Percentiles rank a stretch among this genome's conserved stretches.
Evolutionary conservation across 1,139 yeast genomes (phyloP).

Genomic region (Barnettozyma hawaiiensis): DNA sequence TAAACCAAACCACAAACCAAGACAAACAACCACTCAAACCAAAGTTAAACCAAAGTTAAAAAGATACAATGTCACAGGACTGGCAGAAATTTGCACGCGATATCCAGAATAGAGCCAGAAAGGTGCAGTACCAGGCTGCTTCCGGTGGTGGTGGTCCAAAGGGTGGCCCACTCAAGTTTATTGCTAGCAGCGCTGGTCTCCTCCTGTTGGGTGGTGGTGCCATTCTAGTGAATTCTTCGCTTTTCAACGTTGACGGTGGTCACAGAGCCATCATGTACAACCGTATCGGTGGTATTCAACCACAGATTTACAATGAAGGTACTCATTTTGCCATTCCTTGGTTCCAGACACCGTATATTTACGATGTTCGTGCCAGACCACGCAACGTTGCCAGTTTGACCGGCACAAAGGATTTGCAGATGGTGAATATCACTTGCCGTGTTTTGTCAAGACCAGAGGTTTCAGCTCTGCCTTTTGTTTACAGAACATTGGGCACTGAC

Average conservation of each 20-base stretch:
- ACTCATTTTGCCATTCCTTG: conserved; percentile 93
- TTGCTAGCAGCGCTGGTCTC: conserved; percentile 78
- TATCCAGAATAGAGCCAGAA: conserved; percentile 58
- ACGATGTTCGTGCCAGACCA: conserved; percentile 96
- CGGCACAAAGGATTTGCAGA: conserved; percentile 96
- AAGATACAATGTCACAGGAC: conserved; percentile 39
- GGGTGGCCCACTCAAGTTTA: conserved; percentile 39
- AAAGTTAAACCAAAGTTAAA: too few species aligned
- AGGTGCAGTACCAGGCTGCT: conserved; percentile 37
- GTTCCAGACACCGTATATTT: conserved; percentile 88
- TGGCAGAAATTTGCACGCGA: conserved; percentile 68
- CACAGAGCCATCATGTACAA: conserved; percentile 95
- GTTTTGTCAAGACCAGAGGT: conserved; percentile 89
- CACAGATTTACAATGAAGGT: conserved; percentile 87
- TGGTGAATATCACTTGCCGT: conserved; percentile 98
- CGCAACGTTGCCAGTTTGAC: conserved; percentile 96
- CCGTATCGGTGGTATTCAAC: conserved; percentile 79
- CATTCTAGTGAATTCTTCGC: conserved; percentile 61
- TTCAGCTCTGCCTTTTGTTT: conserved; percentile 71
- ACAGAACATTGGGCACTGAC: conserved; percentile 87
- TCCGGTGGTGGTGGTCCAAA: conserved; percentile 35
- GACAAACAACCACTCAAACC: too few species aligned
- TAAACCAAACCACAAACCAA: too few species aligned
- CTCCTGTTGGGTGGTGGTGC: conserved; percentile 69
- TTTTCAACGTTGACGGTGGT: conserved; percentile 98